Percentiles rank a stretch among this genome's conserved stretches.
phyloP scores from a whole-genome alignment of 139 green algal genomes.

The Gonium pectorale region DNA sequence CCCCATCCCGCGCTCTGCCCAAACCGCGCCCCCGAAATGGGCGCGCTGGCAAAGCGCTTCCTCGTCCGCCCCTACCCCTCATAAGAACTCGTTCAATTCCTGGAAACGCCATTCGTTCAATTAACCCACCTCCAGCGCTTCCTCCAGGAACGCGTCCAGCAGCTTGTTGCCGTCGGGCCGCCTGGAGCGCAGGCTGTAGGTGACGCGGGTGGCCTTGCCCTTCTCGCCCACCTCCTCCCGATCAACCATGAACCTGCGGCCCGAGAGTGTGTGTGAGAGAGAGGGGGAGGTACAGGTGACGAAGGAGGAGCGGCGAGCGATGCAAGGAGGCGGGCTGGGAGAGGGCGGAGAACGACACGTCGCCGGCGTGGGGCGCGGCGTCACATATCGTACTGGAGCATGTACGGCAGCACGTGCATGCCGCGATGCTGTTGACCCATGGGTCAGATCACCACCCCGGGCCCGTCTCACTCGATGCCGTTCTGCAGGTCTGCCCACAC shows the following conservation, averaged over 20 bases:
- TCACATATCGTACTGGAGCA: not conserved
- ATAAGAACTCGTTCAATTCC: not conserved
- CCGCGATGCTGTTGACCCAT: not conserved
- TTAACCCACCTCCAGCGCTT: conserved; percentile 50
- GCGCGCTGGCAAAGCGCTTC: not conserved
- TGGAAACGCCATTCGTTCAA: not conserved
- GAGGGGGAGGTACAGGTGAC: not conserved
- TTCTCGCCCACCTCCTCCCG: conserved; percentile 53
- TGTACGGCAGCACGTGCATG: not conserved
- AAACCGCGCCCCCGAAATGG: too few relatives aligned
- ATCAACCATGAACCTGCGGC: conserved; percentile 8
- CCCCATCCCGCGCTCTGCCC: not conserved
- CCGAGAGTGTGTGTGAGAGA: not conserved
- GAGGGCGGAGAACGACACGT: not conserved
- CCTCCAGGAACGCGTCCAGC: conserved; percentile 45
- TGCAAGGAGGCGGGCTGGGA: not conserved
- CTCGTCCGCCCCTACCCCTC: not conserved
- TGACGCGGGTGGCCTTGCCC: conserved; percentile 27
- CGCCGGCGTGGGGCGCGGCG: not conserved
- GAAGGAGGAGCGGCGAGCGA: not conserved
- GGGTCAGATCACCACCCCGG: not conserved
- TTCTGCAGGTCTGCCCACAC: conserved; percentile 49
- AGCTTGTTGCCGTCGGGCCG: conserved; percentile 32
- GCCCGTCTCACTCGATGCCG: conserved; percentile 35
- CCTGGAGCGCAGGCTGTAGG: conserved; percentile 36